These are phyloP conservation scores for Tephrocybe sp. DNA, from an alignment of 768 basidiomycete species.

Conservation along the genomic window DNA sequence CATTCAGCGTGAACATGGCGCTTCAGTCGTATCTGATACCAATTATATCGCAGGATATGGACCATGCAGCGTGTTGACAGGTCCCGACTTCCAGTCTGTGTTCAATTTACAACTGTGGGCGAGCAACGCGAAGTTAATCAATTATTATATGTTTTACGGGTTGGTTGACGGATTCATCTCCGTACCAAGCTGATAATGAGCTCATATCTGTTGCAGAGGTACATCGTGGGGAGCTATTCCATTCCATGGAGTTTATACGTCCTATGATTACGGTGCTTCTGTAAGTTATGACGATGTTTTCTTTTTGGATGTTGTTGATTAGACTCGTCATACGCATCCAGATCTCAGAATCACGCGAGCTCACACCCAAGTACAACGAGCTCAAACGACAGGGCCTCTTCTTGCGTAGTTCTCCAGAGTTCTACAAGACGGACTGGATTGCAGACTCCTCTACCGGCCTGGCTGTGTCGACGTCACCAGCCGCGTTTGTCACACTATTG, in stretches of 20 bases:
- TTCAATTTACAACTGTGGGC: slow-evolving; percentile 82
- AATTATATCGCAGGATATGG: slow-evolving; percentile 49
- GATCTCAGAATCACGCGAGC: slow-evolving; percentile 65
- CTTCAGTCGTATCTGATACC: neutral
- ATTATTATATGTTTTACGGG: slow-evolving; percentile 87
- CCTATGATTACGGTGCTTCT: slow-evolving; percentile 81
- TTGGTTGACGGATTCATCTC: slow-evolving; percentile 21
- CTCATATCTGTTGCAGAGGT: slow-evolving; percentile 45
- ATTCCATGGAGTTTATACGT: slow-evolving; percentile 74
- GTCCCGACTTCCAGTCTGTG: slow-evolving; percentile 73
- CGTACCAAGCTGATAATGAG: neutral
- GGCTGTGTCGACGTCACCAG: slow-evolving; percentile 36
- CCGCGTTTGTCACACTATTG: slow-evolving; percentile 60
- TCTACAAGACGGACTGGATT: slow-evolving; percentile 78
- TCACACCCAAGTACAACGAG: slow-evolving; percentile 72
- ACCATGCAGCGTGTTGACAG: slow-evolving; percentile 65
- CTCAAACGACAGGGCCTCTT: slow-evolving; percentile 79
- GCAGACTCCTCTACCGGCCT: slow-evolving; percentile 58
- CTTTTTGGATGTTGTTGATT: neutral
- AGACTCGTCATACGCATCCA: slow-evolving; percentile 18
- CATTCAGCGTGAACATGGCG: neutral
- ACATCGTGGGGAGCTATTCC: slow-evolving; percentile 86
- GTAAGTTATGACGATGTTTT: slow-evolving; percentile 20
- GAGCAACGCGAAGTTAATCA: slow-evolving; percentile 78
- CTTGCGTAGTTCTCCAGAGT: slow-evolving; percentile 75